Conservation (phyloP, 805 yeast genomes). For the Candida gorgasii region DNA sequence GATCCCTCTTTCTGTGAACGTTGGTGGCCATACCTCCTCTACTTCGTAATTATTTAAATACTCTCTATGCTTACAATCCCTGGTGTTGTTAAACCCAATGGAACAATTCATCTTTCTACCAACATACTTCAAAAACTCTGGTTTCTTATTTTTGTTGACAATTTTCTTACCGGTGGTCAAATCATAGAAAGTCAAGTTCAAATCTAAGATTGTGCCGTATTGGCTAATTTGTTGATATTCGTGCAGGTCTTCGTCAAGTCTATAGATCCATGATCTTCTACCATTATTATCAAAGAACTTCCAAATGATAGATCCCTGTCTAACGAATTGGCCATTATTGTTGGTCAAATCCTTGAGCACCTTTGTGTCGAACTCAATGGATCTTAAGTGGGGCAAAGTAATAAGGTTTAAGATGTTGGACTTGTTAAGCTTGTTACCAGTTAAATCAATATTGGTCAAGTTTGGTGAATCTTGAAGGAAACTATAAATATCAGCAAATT, state of each 20-base stretch:
- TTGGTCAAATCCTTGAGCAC: constrained; percentile 50
- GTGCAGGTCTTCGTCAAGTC: constrained; percentile 33
- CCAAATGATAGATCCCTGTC: constrained; percentile 42
- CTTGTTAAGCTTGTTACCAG: constrained; percentile 60
- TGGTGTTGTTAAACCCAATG: constrained; percentile 48
- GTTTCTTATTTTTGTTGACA: constrained; percentile 44
- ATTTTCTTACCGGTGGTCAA: constrained; percentile 63
- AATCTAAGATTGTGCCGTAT: constrained; percentile 19
- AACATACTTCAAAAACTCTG: constrained; percentile 53
- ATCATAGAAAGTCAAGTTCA: constrained; percentile 58
- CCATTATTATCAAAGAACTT: constrained; percentile 63
- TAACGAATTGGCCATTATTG: constrained; percentile 35
- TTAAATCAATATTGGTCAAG: constrained; percentile 64
- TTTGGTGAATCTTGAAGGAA: constrained; percentile 27
- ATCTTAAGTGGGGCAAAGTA: constrained; percentile 42
- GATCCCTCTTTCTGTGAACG: constrained; percentile 53
- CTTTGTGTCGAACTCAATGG: constrained; percentile 67
- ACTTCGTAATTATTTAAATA: constrained; percentile 27
- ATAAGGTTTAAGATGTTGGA: constrained; percentile 48
- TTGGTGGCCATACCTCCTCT: constrained; percentile 52
- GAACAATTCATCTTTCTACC: constrained; percentile 56
- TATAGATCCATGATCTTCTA: constrained; percentile 79
- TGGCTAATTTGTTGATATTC: constrained; percentile 28
- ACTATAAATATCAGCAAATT: constrained; percentile 36
- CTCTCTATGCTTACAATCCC: constrained; percentile 30